These are phyloP conservation scores for Sphagnum magellanicum DNA, from an alignment of 228 moss, liverwort and hornwort species.

Conservation along the genomic window DNA sequence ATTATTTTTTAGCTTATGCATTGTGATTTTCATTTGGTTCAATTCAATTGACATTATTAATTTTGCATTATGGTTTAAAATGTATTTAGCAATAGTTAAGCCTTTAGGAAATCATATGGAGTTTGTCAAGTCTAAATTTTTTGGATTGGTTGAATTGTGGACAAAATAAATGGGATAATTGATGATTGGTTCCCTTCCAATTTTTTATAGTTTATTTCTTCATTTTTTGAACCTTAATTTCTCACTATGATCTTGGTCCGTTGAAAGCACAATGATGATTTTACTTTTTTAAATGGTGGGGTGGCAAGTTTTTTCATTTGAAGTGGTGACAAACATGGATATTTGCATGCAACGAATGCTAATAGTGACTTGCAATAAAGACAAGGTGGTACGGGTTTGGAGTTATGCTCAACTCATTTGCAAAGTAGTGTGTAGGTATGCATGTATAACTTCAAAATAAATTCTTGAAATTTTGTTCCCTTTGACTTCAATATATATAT, in stretches of 20 bases:
- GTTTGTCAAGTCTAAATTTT: background rate
- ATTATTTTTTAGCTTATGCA: too few species aligned
- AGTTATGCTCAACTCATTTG: conserved; percentile 23
- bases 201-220: background rate
- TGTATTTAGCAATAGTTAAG: too few species aligned
- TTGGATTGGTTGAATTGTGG: background rate
- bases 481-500: background rate
- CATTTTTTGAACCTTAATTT: conserved; percentile 10
- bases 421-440: conserved; percentile 12
- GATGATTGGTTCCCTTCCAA: background rate
- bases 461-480: too few species aligned
- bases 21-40: too few species aligned
- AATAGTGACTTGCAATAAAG: conserved; percentile 21
- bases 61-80: too few species aligned
- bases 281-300: conserved; percentile 1
- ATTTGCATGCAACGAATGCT: conserved; percentile 26
- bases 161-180: background rate
- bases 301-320: conserved; percentile 25
- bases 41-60: too few species aligned
- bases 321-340: conserved; percentile 21
- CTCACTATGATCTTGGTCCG: conserved; percentile 2
- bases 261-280: too few species aligned
- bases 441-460: too few species aligned
- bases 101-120: too few species aligned
- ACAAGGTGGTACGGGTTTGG: conserved; percentile 29